phyloP scores from a whole-genome alignment of 2,329 filamentous ascomycete species.

The Zymoseptoria ardabiliae region DNA sequence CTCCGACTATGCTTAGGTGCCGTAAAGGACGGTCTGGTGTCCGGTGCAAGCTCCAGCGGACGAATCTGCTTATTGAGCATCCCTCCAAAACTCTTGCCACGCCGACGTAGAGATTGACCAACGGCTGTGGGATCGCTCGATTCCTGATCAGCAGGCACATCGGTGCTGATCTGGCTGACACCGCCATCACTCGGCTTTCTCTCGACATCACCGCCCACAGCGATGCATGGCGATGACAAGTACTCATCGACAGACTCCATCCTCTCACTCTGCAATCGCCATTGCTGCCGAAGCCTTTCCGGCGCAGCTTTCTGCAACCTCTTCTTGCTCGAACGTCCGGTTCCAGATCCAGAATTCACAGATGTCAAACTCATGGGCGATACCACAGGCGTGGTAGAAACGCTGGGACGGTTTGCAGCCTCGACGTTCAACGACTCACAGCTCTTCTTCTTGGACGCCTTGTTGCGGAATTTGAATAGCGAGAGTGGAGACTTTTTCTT shows the following conservation, averaged over 20 bases:
- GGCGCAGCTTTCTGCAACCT: slow-evolving; percentile 29
- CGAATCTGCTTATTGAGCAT: background rate
- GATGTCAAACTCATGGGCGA: background rate
- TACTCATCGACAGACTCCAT: slow-evolving; percentile 1
- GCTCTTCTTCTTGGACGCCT: background rate
- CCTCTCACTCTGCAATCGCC: slow-evolving; percentile 5
- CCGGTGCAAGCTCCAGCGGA: background rate
- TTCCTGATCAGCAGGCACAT: background rate
- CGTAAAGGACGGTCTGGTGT: background rate
- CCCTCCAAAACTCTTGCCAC: slow-evolving; percentile 11
- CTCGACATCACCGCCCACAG: slow-evolving; percentile 12
- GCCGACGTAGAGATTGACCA: slow-evolving; percentile 1
- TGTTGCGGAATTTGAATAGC: slow-evolving; percentile 8
- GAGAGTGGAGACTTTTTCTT: slow-evolving; percentile 8
- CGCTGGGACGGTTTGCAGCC: background rate
- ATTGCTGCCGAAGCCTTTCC: slow-evolving; percentile 17
- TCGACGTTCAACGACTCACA: background rate
- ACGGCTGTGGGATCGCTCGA: background rate
- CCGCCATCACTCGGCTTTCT: slow-evolving; percentile 4
- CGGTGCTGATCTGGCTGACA: background rate
- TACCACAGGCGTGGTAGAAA: background rate
- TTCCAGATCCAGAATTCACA: background rate
- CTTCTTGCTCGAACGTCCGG: slow-evolving; percentile 12
- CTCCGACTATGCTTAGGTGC: background rate
- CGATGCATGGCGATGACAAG: slow-evolving; percentile 6